Base-by-base conservation (phyloP, 1,284 basidiomycete species). In the Pseudozyma hubeiensis region DNA sequence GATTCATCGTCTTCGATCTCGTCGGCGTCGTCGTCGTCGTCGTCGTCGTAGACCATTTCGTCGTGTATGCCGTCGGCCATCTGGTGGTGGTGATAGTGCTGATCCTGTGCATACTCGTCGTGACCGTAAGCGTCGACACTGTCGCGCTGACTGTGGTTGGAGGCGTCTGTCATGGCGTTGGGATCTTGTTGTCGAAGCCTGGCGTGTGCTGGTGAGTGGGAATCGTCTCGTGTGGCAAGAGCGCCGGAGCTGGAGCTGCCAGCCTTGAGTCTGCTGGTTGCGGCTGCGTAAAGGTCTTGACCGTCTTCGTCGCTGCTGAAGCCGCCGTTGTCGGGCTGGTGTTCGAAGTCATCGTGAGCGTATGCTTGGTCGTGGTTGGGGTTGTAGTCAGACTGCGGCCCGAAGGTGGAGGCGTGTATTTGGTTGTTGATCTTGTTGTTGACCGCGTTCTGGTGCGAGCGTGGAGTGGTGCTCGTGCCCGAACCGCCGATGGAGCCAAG, bases 1-100 rank as follows among this genome's bases (percentile, higher is more conserved):
- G 80, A 82, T 24, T 84, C 82, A 35, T 83, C 80, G 40, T 81
- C 79, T n/a, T 75, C 68, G 16, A 76, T 73, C 16, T 80, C 72
- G 6, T 81, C 78, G 16, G 59, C 81, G 3, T 78, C 75, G 5
- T 83, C 80, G 17, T 81, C 74, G 17, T 81, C 74, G 24, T 24
- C 24, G n/a, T 78, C 74, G 19, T 78, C 74, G 50, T 80, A 73
- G 16, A 58, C 58, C 53, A 75, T 69, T 19, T 78, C 78, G 33
- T 75, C 75, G 57, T 65, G 65, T 41, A 74, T 59, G 40, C 60
- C 66, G 44, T 74, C 73, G 9, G 63, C 56, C 24, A 59, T 61
- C 10, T 59, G 57, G 14, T 70, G 64, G 44, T 71, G 69, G 17
- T 67, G 60, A 50, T 66, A 57, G 35, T 57, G 53, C 14, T 30